phyloP scores from a whole-genome alignment of 2,329 filamentous ascomycete species.

The Tolypocladium ovalisporum region DNA sequence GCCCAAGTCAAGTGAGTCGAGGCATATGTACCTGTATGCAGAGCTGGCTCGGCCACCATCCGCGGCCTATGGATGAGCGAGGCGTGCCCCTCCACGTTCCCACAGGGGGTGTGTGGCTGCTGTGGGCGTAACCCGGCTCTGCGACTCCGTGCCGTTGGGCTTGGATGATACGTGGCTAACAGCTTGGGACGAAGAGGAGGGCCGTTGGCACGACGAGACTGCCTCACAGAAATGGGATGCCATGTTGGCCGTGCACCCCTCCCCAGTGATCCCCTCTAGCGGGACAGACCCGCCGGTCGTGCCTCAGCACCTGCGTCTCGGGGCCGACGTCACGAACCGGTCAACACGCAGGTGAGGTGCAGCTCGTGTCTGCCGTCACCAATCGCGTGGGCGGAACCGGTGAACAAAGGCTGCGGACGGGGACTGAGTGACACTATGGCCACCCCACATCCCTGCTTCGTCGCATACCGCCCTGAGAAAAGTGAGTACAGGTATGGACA shows the following conservation, averaged over 20 bases:
- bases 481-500: too few species aligned
- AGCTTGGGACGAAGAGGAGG: background rate
- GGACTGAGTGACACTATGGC: background rate
- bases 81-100: background rate
- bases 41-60: conserved; percentile 5
- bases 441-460: background rate
- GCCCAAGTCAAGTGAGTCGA: conserved; percentile 19
- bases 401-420: background rate
- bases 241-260: background rate
- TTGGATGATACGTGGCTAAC: background rate
- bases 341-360: conserved; percentile 1
- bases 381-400: background rate
- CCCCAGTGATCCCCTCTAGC: background rate
- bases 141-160: background rate
- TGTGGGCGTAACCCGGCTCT: background rate
- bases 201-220: background rate
- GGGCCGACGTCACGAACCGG: background rate
- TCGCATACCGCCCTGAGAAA: background rate
- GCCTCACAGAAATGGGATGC: background rate
- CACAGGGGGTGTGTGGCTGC: background rate
- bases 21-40: conserved; percentile 16
- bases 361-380: background rate
- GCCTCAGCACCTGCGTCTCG: background rate
- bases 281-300: background rate
- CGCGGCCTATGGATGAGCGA: conserved; percentile 9